These are phyloP conservation scores for Daedaleopsis sinensis DNA, from an alignment of 768 basidiomycete genomes.

Conservation along the genomic window DNA sequence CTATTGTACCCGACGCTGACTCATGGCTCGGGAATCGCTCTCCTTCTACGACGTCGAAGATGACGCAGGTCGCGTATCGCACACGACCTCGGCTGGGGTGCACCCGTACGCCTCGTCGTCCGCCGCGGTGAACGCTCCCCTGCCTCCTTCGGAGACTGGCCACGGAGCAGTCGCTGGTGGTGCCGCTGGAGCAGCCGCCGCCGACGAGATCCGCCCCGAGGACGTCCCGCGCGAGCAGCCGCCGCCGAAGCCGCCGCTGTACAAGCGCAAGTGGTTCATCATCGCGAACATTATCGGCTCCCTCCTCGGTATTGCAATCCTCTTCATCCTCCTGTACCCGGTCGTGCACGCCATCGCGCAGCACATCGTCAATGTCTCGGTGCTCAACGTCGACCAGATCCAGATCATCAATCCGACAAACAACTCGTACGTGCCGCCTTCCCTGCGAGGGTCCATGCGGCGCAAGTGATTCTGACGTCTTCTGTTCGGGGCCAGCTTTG, in stretches of 20 bases:
- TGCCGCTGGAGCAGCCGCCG: neutral
- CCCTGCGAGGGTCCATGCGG: neutral
- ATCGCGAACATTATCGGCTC: slow-evolving; percentile 53
- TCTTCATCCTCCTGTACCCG: slow-evolving; percentile 72
- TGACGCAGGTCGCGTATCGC: neutral
- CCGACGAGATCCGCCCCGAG: slow-evolving; percentile 9
- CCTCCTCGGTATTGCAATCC: slow-evolving; percentile 58
- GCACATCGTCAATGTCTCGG: slow-evolving; percentile 59
- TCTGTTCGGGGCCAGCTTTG: slow-evolving; percentile 47
- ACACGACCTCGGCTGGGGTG: slow-evolving; percentile 17
- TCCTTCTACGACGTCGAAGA: slow-evolving; percentile 1
- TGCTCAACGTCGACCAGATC: slow-evolving; percentile 55
- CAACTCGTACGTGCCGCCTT: slow-evolving; percentile 46
- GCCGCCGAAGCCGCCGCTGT: slow-evolving; percentile 45
- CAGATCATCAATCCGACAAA: slow-evolving; percentile 58
- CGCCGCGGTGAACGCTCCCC: neutral
- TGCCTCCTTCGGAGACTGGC: neutral
- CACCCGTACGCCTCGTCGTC: slow-evolving; percentile 15
- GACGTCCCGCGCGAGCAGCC: slow-evolving; percentile 13
- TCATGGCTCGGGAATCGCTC: neutral
- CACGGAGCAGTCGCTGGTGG: neutral
- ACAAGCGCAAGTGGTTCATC: slow-evolving; percentile 68
- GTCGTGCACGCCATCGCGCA: slow-evolving; percentile 69
- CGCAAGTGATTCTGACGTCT: neutral
- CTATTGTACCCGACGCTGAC: neutral